phyloP scores from a whole-genome alignment of 2,329 filamentous ascomycete genomes.

The Dothideomycetes sp. region DNA sequence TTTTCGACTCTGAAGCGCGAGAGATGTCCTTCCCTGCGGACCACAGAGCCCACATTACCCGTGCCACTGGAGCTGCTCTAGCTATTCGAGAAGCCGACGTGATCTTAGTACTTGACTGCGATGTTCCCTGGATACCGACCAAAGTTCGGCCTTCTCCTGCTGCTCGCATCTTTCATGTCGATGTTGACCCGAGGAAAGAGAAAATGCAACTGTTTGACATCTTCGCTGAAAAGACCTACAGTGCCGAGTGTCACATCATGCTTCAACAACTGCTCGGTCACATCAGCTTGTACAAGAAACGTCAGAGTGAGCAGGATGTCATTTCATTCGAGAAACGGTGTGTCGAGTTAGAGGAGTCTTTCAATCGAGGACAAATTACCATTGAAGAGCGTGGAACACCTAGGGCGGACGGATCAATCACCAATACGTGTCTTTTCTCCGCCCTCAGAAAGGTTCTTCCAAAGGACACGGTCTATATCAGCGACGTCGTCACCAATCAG shows the following conservation, averaged over 20 bases:
- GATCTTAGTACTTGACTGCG: conserved; percentile 73
- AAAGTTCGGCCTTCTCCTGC: conserved; percentile 46
- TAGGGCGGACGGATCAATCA: conserved; percentile 12
- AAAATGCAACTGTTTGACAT: conserved; percentile 46
- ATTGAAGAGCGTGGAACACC: neutral
- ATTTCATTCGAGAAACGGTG: too few relatives aligned
- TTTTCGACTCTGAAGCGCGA: conserved; percentile 62
- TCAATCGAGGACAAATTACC: neutral
- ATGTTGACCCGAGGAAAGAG: conserved; percentile 54
- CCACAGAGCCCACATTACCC: conserved; percentile 46
- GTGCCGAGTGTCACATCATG: conserved; percentile 40
- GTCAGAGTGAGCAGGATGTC: too few relatives aligned
- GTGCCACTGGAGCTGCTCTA: conserved; percentile 61
- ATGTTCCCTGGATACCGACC: conserved; percentile 81
- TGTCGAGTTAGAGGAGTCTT: too few relatives aligned
- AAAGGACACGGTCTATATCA: conserved; percentile 15
- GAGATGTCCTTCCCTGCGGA: conserved; percentile 68
- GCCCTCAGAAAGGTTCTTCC: conserved; percentile 11
- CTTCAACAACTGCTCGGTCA: conserved; percentile 52
- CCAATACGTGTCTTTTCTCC: conserved; percentile 13
- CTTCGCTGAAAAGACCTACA: conserved; percentile 38
- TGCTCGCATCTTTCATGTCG: conserved; percentile 52
- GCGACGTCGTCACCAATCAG: conserved; percentile 18
- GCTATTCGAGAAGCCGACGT: conserved; percentile 65
- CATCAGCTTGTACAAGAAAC: too few relatives aligned